These are phyloP conservation scores for Theobroma cacao DNA, from an alignment of 345 rosid species.

Conservation along the genomic window DNA sequence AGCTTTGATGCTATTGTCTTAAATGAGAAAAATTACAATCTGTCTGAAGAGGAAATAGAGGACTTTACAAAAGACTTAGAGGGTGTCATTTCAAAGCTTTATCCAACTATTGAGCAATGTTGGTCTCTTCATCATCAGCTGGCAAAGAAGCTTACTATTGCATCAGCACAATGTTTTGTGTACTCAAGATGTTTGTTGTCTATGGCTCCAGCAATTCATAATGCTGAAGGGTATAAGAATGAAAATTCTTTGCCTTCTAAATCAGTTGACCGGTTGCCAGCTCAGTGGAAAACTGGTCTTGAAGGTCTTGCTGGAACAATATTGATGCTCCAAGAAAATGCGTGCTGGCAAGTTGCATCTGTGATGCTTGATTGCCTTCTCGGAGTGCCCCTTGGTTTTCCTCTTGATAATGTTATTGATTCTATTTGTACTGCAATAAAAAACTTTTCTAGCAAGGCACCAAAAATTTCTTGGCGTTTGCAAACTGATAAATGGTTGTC, in stretches of 20 bases:
- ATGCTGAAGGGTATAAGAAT: slow-evolving; percentile 29
- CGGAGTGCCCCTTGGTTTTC: slow-evolving; percentile 47
- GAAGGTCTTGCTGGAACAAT: slow-evolving; percentile 54
- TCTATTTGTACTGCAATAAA: slow-evolving; percentile 49
- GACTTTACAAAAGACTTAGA: slow-evolving; percentile 52
- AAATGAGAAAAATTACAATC: slow-evolving; percentile 24
- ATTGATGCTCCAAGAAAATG: slow-evolving; percentile 43
- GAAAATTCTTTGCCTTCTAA: slow-evolving; percentile 30
- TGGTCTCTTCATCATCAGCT: slow-evolving; percentile 67
- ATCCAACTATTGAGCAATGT: slow-evolving; percentile 52
- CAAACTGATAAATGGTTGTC: slow-evolving; percentile 74
- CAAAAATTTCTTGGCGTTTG: slow-evolving; percentile 70
- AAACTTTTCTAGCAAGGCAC: slow-evolving; percentile 53
- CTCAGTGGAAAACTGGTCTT: slow-evolving; percentile 48
- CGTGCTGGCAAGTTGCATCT: slow-evolving; percentile 76
- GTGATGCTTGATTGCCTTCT: slow-evolving; percentile 65
- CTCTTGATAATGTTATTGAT: slow-evolving; percentile 35
- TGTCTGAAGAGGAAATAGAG: slow-evolving; percentile 48
- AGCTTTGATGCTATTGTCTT: slow-evolving; percentile 19
- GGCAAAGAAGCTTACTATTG: slow-evolving; percentile 48
- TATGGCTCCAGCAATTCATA: slow-evolving; percentile 30
- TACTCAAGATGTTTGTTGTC: slow-evolving; percentile 58
- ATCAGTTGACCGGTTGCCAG: slow-evolving; percentile 31
- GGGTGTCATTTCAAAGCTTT: slow-evolving; percentile 43
- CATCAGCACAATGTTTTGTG: slow-evolving; percentile 56